Evolutionary conservation across 2,329 filamentous ascomycete species (phyloP), one percentile per base, ranked within the genome.

Genomic region (Aspergillus sp.): DNA sequence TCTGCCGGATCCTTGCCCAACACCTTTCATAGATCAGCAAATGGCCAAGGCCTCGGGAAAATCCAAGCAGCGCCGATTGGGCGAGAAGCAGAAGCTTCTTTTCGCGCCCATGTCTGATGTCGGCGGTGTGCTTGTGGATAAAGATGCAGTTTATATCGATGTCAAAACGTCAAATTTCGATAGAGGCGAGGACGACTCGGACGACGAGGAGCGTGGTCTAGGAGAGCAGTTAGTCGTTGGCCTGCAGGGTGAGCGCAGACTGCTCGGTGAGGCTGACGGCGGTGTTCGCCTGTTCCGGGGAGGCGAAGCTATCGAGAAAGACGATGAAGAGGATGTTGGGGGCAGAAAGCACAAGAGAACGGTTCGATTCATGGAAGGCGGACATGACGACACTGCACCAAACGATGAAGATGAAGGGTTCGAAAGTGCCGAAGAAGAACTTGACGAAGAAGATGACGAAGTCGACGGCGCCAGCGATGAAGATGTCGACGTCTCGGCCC

Each of bases 101-200:
- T 95, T 97, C 72, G 95, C 94, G 2, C 95, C 94, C 31, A 97
- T 99, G 93, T 96, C 92, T 21, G 94, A 99, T 73, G 91, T 96
- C 31, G 95, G 92, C 59, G 94, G 94, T 64, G 84, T 99, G 11
- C 86, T 97, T 68, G 93, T 99, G 47, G 94, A 99, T 61, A 96
- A 96, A 56, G 94, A 99, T 73, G 92, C 93, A 6, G 92, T 99
- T 34, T 99, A 96, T 76, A 97, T 88, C 57, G 84, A 88, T 64
- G 75, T 88, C 41, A 88, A 86, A 67, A 84, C 82, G 13, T 78
- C 81, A 23, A 95, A 84, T 3, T 97, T 99, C 59, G 77, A 85
- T 56, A 73, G 74, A 10, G 85, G 88, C 16, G 82, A 75, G 1
- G 81, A 84, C 11, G 79, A 79, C 9, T 85, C 89, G 10, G 78